These are phyloP conservation scores for Globisporangium spiculum DNA, from an alignment of 352 stramenopile species.

Conservation along the genomic window DNA sequence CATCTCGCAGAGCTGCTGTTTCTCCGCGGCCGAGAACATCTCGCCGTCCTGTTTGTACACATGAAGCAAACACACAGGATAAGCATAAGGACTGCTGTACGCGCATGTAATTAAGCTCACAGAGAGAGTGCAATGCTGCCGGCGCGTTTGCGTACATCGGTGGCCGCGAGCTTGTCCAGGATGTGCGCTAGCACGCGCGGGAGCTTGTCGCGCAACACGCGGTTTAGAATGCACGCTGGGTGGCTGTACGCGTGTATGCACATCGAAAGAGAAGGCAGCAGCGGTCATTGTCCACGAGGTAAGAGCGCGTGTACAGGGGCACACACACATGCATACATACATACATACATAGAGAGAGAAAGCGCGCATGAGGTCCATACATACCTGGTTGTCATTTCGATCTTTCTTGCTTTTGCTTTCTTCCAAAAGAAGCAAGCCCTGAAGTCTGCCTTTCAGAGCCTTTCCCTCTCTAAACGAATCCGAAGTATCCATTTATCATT, in stretches of 20 bases:
- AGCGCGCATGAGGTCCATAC: background rate
- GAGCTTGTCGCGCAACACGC: conserved; percentile 44
- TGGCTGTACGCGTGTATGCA: background rate
- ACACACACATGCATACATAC: too few relatives aligned
- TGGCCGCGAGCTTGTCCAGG: conserved; percentile 42
- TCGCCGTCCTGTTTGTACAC: conserved; percentile 13
- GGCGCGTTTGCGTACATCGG: conserved; percentile 22
- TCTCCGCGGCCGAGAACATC: conserved; percentile 47
- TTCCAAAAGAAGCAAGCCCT: background rate
- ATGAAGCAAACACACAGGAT: background rate
- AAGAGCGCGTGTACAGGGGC: background rate
- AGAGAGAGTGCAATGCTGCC: background rate
- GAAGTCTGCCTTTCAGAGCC: background rate
- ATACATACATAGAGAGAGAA: background rate
- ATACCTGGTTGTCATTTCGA: conserved; percentile 1
- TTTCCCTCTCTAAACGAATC: conserved; percentile 11
- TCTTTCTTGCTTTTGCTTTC: conserved; percentile 2
- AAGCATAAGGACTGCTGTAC: background rate
- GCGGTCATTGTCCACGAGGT: background rate
- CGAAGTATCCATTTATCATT: background rate
- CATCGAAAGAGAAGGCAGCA: background rate
- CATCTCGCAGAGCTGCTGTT: conserved; percentile 42
- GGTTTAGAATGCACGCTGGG: conserved; percentile 32
- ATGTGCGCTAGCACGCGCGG: conserved; percentile 50
- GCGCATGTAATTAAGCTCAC: background rate